Percentiles rank a stretch among this genome's conserved stretches.
These are phyloP conservation scores for Elongisporangium undulatum DNA, from an alignment of 352 stramenopile genomes.

Conservation along the genomic window DNA sequence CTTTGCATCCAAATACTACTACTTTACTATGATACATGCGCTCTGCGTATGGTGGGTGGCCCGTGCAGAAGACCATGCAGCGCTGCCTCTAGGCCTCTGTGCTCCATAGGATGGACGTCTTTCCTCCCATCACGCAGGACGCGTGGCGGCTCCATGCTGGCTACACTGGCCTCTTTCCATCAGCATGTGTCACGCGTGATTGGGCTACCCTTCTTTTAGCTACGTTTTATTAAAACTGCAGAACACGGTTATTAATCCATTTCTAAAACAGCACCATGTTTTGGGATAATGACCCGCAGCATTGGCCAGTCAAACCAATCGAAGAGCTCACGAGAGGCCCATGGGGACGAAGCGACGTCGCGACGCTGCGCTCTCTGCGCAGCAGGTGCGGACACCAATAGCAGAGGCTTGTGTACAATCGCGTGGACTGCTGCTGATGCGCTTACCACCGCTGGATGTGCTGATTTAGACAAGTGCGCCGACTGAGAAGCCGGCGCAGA, in stretches of 20 bases:
- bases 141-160: neutral
- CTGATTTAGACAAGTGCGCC: neutral
- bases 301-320: neutral
- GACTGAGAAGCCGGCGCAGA: neutral
- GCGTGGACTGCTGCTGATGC: neutral
- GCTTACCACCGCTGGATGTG: neutral
- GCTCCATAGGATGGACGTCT: neutral
- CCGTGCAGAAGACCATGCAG: neutral
- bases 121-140: neutral
- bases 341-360: slow-evolving; percentile 22
- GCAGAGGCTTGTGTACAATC: neutral
- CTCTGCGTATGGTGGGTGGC: neutral
- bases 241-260: neutral
- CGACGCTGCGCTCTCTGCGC: neutral
- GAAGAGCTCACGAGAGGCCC: neutral
- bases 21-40: neutral
- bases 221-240: neutral
- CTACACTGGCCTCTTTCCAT: neutral
- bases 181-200: neutral
- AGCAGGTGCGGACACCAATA: slow-evolving; percentile 7
- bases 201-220: neutral
- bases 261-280: slow-evolving; percentile 1
- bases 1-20: neutral
- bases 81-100: neutral
- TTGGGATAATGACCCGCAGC: neutral